phyloP scores from a whole-genome alignment of 768 basidiomycete species.

The Lepiota brunneoincarnata region DNA sequence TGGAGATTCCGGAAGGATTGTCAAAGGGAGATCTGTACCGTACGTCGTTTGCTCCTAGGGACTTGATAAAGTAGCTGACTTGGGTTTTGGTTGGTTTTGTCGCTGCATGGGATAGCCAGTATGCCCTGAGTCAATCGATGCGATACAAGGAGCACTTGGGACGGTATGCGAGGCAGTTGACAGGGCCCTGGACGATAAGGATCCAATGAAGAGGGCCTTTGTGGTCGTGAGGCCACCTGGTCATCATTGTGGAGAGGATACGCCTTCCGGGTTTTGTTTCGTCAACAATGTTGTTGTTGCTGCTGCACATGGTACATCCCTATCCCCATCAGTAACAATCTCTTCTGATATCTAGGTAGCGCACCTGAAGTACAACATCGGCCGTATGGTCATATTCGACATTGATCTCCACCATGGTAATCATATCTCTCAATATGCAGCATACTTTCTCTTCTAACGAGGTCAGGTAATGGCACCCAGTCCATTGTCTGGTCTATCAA shows the following conservation, averaged over 20 bases:
- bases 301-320: constrained; percentile 77
- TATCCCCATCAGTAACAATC: neutral
- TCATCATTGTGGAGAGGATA: constrained; percentile 91
- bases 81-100: neutral
- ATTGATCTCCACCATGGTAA: constrained; percentile 89
- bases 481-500: constrained; percentile 90
- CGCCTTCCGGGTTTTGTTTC: constrained; percentile 92
- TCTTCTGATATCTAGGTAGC: constrained; percentile 43
- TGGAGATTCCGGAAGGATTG: constrained; percentile 73
- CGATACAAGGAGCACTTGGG: constrained; percentile 79
- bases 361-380: constrained; percentile 73
- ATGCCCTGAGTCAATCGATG: constrained; percentile 71
- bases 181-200: constrained; percentile 35
- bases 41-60: constrained; percentile 33
- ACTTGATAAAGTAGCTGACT: neutral
- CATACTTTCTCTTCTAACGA: neutral
- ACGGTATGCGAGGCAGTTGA: constrained; percentile 91
- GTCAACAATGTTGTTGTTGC: constrained; percentile 91
- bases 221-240: constrained; percentile 89
- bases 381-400: constrained; percentile 83
- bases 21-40: constrained; percentile 84
- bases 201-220: constrained; percentile 52
- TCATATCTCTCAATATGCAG: constrained; percentile 10
- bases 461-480: constrained; percentile 89
- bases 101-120: constrained; percentile 39